Evolutionary conservation across 139 green algal species (phyloP).

Genomic region (Pseudopediastrum boryanum): DNA sequence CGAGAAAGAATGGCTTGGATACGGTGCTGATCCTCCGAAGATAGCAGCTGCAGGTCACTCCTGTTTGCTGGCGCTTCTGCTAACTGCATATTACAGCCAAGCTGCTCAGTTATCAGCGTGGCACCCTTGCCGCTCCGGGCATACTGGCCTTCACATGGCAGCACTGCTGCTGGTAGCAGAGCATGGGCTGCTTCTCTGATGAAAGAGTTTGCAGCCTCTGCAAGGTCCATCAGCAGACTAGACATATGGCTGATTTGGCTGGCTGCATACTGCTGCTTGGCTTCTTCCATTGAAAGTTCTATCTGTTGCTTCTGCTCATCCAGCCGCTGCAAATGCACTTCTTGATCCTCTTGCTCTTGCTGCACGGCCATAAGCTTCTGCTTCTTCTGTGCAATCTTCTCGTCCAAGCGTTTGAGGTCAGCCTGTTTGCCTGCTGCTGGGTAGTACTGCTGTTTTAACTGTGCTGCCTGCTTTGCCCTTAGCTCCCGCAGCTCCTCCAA

Average conservation of each 20-base stretch:
- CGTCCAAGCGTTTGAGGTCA: not conserved
- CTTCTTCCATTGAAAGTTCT: not conserved
- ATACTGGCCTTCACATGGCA: too few relatives aligned
- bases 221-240: conserved; percentile 3
- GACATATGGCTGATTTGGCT: not conserved
- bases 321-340: not conserved
- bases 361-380: not conserved
- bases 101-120: conserved; percentile 16
- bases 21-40: not conserved
- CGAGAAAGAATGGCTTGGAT: not conserved
- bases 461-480: not conserved
- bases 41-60: not conserved
- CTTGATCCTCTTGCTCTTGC: not conserved
- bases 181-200: not conserved
- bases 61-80: not conserved
- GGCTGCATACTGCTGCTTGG: conserved; percentile 1
- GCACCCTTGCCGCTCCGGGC: not conserved
- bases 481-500: too few relatives aligned
- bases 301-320: not conserved
- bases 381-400: not conserved
- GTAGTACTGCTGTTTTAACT: not conserved
- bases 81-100: conserved; percentile 14
- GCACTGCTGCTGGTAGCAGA: not conserved
- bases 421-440: not conserved
- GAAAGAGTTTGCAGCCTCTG: not conserved